phyloP scores from a whole-genome alignment of 306 rosid genomes.

The Lathyrus tuberosus region DNA sequence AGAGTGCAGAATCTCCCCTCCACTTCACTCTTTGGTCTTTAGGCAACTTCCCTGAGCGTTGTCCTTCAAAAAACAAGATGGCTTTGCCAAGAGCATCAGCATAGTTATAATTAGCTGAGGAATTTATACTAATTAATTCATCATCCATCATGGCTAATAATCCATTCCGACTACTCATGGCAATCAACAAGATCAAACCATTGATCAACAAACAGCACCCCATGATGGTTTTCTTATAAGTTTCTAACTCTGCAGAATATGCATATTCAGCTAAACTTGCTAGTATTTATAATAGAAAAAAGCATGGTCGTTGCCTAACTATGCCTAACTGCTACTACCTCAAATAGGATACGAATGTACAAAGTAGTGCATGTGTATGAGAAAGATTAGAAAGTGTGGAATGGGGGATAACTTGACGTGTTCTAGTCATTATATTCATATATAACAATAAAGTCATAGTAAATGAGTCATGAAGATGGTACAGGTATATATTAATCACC shows the following conservation, averaged over 20 bases:
- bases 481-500: neutral
- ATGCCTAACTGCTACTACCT: conserved; percentile 19
- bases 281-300: conserved; percentile 34
- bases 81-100: conserved; percentile 73
- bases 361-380: conserved; percentile 7
- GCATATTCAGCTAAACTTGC: conserved; percentile 28
- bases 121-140: conserved; percentile 9
- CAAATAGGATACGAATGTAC: conserved; percentile 1
- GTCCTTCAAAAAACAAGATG: conserved; percentile 83
- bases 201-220: conserved; percentile 37
- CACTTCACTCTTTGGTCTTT: conserved; percentile 60
- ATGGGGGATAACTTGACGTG: conserved; percentile 43
- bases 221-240: conserved; percentile 27
- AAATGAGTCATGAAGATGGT: conserved; percentile 36
- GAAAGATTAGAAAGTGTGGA: conserved; percentile 12
- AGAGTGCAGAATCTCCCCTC: conserved; percentile 79
- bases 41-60: conserved; percentile 79
- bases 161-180: conserved; percentile 29
- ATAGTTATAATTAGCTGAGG: conserved; percentile 43
- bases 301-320: conserved; percentile 28
- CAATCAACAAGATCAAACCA: conserved; percentile 44
- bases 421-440: neutral
- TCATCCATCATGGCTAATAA: conserved; percentile 33
- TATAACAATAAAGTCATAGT: conserved; percentile 18
- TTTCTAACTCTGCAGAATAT: conserved; percentile 11